phyloP scores from a whole-genome alignment of 2,329 filamentous ascomycete species.

The Colletotrichum truncatum region DNA sequence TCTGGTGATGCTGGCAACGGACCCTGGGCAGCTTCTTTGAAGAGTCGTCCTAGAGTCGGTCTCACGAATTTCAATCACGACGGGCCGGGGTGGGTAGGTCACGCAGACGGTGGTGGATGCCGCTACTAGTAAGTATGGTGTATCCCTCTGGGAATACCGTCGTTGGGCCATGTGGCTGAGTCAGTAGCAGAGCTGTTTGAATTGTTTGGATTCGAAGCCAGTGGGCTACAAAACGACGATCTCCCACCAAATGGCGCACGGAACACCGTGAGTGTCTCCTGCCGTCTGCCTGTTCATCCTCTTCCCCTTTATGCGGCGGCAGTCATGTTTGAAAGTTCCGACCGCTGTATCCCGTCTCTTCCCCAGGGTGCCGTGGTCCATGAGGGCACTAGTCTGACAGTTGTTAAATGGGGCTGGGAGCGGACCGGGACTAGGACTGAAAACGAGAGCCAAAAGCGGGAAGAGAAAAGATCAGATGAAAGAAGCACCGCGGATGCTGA shows the following conservation, averaged over 20 bases:
- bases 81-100: conserved; percentile 4
- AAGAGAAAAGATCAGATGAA: conserved; percentile 36
- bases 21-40: conserved; percentile 21
- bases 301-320: conserved; percentile 19
- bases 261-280: background rate
- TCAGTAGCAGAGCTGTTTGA: conserved; percentile 22
- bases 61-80: conserved; percentile 9
- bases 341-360: background rate
- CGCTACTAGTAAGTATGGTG: background rate
- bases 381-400: conserved; percentile 14
- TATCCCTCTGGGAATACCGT: background rate
- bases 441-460: conserved; percentile 15
- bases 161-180: conserved; percentile 19
- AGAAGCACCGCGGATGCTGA: conserved; percentile 14
- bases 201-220: background rate
- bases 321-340: background rate
- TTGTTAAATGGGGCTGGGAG: conserved; percentile 5
- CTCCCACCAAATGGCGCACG: conserved; percentile 9
- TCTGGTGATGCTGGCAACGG: conserved; percentile 16
- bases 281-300: background rate
- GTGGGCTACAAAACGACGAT: conserved; percentile 15
- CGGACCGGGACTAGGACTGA: conserved; percentile 13
- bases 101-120: conserved; percentile 13
- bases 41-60: conserved; percentile 6
- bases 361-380: conserved; percentile 13